phyloP scores from a whole-genome alignment of 78 protist species.

The Cavenderia fasciculata region DNA sequence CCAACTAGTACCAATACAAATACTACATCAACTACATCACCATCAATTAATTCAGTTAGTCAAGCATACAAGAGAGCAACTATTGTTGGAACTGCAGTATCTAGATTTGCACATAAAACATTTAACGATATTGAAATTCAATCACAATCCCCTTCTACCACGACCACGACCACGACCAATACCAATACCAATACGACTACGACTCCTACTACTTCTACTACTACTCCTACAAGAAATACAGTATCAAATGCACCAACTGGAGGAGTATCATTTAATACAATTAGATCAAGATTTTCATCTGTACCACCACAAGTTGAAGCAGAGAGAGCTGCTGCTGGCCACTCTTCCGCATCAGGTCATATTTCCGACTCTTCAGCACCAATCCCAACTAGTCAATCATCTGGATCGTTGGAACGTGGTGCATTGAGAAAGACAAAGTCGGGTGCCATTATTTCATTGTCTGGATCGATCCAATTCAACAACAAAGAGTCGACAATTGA shows the following conservation, averaged over 20 bases:
- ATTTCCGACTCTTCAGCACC: neutral
- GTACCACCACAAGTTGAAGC: neutral
- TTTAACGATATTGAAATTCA: neutral
- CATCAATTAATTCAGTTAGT: neutral
- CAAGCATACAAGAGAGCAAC: slow-evolving; percentile 4
- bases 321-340: neutral
- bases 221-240: neutral
- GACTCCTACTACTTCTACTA: neutral
- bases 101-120: slow-evolving; percentile 36
- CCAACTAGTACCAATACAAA: neutral
- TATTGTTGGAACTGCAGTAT: neutral
- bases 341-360: no score
- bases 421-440: slow-evolving; percentile 30
- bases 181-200: neutral
- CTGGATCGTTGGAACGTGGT: neutral
- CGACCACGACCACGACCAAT: neutral
- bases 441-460: neutral
- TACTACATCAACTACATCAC: neutral
- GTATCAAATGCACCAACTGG: slow-evolving; percentile 1
- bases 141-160: neutral
- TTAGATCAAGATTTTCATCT: neutral
- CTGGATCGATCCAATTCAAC: slow-evolving; percentile 25
- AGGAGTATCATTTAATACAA: slow-evolving; percentile 15
- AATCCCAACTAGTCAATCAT: no score
- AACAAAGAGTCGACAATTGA: slow-evolving; percentile 19